phyloP scores from a whole-genome alignment of 768 basidiomycete species.

The Guyanaporus albipodus region DNA sequence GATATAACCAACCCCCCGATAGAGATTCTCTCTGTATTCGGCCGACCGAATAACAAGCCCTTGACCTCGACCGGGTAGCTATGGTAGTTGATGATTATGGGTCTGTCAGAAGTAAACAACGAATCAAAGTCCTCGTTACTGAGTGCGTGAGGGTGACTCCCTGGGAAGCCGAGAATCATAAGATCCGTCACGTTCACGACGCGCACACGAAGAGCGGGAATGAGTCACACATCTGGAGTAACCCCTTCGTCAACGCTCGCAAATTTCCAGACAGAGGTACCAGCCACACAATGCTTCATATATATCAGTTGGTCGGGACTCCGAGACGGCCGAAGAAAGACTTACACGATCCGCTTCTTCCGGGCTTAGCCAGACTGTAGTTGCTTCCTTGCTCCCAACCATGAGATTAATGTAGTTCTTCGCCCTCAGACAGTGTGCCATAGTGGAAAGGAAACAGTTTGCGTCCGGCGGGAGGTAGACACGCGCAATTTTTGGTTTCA shows the following conservation, averaged over 20 bases:
- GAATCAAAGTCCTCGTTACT: slow-evolving; percentile 55
- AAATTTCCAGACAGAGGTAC: slow-evolving; percentile 84
- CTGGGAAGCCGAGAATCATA: slow-evolving; percentile 71
- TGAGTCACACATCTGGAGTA: slow-evolving; percentile 58
- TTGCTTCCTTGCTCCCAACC: slow-evolving; percentile 84
- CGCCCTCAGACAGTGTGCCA: slow-evolving; percentile 77
- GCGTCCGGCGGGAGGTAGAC: slow-evolving; percentile 90
- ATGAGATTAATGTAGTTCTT: slow-evolving; percentile 87
- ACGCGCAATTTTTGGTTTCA: slow-evolving; percentile 67
- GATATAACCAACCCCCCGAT: slow-evolving; percentile 44
- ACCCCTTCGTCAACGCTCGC: slow-evolving; percentile 71
- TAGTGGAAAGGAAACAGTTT: slow-evolving; percentile 79
- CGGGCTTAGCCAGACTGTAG: slow-evolving; percentile 70
- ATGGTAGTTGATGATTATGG: slow-evolving; percentile 81
- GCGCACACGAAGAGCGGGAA: slow-evolving; percentile 68
- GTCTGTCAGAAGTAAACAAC: slow-evolving; percentile 68
- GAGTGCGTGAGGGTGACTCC: slow-evolving; percentile 74
- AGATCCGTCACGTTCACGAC: slow-evolving; percentile 90
- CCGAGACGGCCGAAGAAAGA: neutral
- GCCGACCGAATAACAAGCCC: slow-evolving; percentile 60
- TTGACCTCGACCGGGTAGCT: slow-evolving; percentile 72
- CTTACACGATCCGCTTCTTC: slow-evolving; percentile 70
- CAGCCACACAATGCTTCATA: slow-evolving; percentile 74
- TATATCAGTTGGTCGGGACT: neutral
- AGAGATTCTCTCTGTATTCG: slow-evolving; percentile 43